Conservation (phyloP, 2,329 filamentous ascomycete species). For the Diaporthe citri region DNA sequence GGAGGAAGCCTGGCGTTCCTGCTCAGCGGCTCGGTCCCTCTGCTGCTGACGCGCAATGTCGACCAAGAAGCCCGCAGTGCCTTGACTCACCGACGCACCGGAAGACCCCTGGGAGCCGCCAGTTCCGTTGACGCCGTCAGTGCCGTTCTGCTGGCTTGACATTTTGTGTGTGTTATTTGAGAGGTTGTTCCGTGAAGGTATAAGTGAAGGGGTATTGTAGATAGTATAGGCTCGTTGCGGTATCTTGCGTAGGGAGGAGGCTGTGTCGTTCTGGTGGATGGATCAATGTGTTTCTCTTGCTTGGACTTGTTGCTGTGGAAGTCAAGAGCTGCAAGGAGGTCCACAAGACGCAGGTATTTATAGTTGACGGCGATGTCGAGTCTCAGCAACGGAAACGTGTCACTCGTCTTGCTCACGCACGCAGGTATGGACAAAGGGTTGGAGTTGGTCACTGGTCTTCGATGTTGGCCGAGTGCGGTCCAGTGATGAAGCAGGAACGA, state of each 20-base stretch:
- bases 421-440: neutral
- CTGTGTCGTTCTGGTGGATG: neutral
- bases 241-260: neutral
- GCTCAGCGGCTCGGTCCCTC: neutral
- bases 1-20: neutral
- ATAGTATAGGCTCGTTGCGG: neutral
- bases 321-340: neutral
- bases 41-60: neutral
- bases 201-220: neutral
- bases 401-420: neutral
- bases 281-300: neutral
- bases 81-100: no score
- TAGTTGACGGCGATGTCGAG: neutral
- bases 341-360: neutral
- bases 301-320: neutral
- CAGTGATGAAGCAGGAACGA: neutral
- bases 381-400: neutral
- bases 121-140: neutral
- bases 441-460: neutral
- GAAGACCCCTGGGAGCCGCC: neutral
- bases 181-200: fast-evolving
- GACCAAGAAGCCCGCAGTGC: neutral
- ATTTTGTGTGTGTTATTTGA: neutral
- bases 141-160: neutral
- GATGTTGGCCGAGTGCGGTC: neutral